Evolutionary conservation across 306 rosid genomes (phyloP).

Genomic region (Quercus ilex): DNA sequence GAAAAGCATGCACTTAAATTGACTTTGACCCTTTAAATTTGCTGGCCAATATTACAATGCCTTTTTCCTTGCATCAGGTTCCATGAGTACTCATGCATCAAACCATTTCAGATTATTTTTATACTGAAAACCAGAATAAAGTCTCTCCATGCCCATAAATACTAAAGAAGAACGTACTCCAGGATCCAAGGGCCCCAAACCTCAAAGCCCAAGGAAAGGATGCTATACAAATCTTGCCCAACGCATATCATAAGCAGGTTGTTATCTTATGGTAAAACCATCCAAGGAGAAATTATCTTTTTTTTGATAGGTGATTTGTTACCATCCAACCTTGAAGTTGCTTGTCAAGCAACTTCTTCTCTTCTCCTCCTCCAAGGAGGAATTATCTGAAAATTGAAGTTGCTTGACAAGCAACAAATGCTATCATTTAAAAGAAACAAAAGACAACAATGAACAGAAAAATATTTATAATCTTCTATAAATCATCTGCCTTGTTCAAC

Average conservation of each 20-base stretch:
- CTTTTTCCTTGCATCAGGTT: not conserved
- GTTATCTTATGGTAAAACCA: not conserved
- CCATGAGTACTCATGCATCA: not conserved
- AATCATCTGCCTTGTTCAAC: not conserved
- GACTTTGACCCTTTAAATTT: not conserved
- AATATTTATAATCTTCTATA: not conserved
- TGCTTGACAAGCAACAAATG: not conserved
- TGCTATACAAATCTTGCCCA: not conserved
- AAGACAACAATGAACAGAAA: not conserved
- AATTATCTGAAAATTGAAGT: not conserved
- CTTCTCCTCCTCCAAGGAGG: not conserved
- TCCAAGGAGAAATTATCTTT: not conserved
- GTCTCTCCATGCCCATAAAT: not conserved
- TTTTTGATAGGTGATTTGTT: no score
- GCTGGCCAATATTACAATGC: not conserved
- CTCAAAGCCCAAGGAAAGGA: not conserved
- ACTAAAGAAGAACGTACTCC: not conserved
- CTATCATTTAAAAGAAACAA: not conserved
- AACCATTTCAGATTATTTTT: not conserved
- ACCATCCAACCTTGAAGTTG: not conserved
- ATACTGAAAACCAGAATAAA: not conserved
- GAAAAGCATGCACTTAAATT: slow-evolving; percentile 1
- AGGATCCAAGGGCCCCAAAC: not conserved
- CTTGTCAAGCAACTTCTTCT: not conserved
- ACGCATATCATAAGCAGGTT: not conserved